Evolutionary conservation across 257 asterid species (phyloP), one percentile per base, ranked within the genome.

Genomic region (Catharanthus roseus): DNA sequence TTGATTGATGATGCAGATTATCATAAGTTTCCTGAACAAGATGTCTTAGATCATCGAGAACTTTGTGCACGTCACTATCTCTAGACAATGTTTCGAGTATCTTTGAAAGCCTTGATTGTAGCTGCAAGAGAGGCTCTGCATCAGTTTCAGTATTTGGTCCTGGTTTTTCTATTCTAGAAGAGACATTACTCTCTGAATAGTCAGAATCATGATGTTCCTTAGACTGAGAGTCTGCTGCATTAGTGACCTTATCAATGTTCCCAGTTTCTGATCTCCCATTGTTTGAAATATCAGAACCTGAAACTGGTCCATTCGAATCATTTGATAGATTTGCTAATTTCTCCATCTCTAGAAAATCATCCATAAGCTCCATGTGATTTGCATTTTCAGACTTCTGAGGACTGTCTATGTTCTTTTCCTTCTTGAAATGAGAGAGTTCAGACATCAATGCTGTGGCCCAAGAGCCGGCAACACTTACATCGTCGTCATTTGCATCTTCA

Each of bases 321-420:
- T 82, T 82, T 50, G 96, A 77, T 34, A 72, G 81, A 77, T 78
- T 68, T 24, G 99, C 99, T 70, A 95, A 82, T 82, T 92, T 95
- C 86, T 95, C 99, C 97, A 95, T 95, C 85, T 95, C 99, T 82
- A 91, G 78, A 79, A 95, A 95, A 77, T 95, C 99, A 80, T 95
- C 99, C 99, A 95, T 95, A 38, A 95, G 95, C 78, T 83, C 95
- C 77, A 78, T 83, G 67, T 85, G 86, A 73, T 77, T 90, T 39
- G 96, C 70, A 77, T 68, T 85, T 72, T 86, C 93, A 67, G 93
- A 81, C 72, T 83, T 89, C 55, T 69, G 86, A 10, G 88, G 89
- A 82, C 88, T 81, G 53, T 82, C 93, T 3, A 74, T 78, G 72
- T 65, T 77, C 80, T 85, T 89, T 58, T 86, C 97, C 86, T 81